These are phyloP conservation scores for Microcos paniculata DNA, from an alignment of 345 rosid genomes.

Conservation along the genomic window DNA sequence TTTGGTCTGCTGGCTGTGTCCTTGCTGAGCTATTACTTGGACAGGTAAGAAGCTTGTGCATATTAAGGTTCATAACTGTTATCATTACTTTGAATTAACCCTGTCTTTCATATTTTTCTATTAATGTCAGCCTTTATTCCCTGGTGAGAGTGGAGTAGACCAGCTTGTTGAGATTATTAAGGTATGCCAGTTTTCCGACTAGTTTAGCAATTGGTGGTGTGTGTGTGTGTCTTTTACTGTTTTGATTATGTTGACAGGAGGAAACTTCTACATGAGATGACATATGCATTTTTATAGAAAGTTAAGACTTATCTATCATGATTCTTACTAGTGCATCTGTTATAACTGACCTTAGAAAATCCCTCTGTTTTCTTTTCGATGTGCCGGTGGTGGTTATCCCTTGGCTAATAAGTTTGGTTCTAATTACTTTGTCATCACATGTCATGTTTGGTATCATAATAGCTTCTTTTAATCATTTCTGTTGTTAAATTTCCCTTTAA, in stretches of 20 bases:
- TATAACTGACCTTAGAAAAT: background rate
- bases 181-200: conserved; percentile 39
- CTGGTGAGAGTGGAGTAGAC: conserved; percentile 96
- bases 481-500: background rate
- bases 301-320: background rate
- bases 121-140: conserved; percentile 81
- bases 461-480: background rate
- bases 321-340: background rate
- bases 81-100: background rate
- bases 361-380: background rate
- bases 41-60: conserved; percentile 47
- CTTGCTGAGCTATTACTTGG: conserved; percentile 92
- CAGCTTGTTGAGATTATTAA: conserved; percentile 98
- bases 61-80: background rate
- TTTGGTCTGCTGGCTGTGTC: conserved; percentile 99
- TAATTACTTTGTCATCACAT: background rate
- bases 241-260: background rate
- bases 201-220: background rate
- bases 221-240: background rate
- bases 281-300: background rate
- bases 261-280: background rate
- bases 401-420: background rate
- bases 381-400: background rate
- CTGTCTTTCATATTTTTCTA: background rate
- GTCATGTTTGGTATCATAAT: background rate